These are phyloP conservation scores for Lentinula sp. DNA, from an alignment of 768 basidiomycete genomes.

Conservation along the genomic window DNA sequence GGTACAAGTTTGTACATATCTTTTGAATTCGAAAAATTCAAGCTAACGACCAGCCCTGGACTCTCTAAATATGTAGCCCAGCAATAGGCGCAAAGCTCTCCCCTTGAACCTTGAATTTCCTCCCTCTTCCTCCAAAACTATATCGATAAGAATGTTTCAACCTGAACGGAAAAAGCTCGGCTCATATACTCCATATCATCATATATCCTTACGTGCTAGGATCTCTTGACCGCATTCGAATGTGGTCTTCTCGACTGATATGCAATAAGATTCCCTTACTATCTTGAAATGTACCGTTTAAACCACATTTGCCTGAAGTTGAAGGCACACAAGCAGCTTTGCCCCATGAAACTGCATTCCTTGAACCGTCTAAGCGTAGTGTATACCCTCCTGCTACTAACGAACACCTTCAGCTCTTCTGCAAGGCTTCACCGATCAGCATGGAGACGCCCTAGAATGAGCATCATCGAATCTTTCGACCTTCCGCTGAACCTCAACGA, in stretches of 20 bases:
- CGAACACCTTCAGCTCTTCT: background rate
- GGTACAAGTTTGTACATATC: too few species aligned
- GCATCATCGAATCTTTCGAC: background rate
- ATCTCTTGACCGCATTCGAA: background rate
- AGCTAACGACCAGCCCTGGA: too few species aligned
- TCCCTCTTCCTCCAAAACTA: too few species aligned
- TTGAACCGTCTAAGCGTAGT: background rate
- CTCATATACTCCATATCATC: background rate
- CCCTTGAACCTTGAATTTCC: too few species aligned
- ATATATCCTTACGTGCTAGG: background rate
- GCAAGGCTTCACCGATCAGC: background rate
- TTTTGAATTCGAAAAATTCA: too few species aligned
- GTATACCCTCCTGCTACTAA: background rate
- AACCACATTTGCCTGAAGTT: background rate
- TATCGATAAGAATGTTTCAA: background rate
- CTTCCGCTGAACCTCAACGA: background rate
- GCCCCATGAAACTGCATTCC: background rate
- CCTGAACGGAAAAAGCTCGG: background rate
- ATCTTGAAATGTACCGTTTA: background rate
- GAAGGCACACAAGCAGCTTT: background rate
- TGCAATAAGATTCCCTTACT: slow-evolving; percentile 1
- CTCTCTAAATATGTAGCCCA: too few species aligned
- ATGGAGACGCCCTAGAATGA: background rate
- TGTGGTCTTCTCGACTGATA: background rate
- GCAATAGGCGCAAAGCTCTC: too few species aligned